Evolutionary conservation across 2,329 filamentous ascomycete species (phyloP).

Genomic region (Phyllachora maydis): DNA sequence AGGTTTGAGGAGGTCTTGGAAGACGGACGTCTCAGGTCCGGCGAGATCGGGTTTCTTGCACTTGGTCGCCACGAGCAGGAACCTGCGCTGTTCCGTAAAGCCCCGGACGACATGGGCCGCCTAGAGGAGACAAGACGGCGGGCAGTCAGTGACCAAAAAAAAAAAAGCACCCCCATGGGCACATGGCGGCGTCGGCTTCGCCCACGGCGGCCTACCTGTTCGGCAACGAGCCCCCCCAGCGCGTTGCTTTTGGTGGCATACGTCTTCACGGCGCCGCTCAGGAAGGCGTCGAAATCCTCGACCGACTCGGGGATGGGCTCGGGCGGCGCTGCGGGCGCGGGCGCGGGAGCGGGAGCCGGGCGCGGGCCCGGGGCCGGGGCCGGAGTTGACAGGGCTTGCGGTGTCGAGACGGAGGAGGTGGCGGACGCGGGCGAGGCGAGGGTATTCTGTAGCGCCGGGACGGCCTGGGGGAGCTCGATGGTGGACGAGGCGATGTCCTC

Average conservation of each 20-base stretch:
- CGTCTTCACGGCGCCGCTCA: constrained; percentile 51
- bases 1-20: constrained; percentile 65
- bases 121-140: too few species aligned
- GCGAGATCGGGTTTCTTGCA: constrained; percentile 72
- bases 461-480: constrained; percentile 33
- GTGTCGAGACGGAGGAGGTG: constrained; percentile 11
- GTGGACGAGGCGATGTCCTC: constrained; percentile 84
- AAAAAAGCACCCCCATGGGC: too few species aligned
- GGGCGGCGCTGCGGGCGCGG: constrained; percentile 18
- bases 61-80: constrained; percentile 73
- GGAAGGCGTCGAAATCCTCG: constrained; percentile 69
- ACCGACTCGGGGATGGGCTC: constrained; percentile 56
- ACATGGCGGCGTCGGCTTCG: neutral
- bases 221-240: constrained; percentile 55
- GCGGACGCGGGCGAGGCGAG: constrained; percentile 12
- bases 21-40: constrained; percentile 36
- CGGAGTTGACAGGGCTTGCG: too few species aligned
- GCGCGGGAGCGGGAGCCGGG: constrained; percentile 12
- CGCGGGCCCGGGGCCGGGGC: too few species aligned
- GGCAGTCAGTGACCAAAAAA: too few species aligned
- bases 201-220: constrained; percentile 42
- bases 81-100: constrained; percentile 72
- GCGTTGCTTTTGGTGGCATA: constrained; percentile 63
- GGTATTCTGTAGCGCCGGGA: constrained; percentile 20
- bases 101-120: constrained; percentile 35